A percentile compares a stretch with the other conserved stretches of the same genome.
These are phyloP conservation scores for Zizania palustris DNA, from an alignment of 202 grass and related monocot species.

Conservation along the genomic window DNA sequence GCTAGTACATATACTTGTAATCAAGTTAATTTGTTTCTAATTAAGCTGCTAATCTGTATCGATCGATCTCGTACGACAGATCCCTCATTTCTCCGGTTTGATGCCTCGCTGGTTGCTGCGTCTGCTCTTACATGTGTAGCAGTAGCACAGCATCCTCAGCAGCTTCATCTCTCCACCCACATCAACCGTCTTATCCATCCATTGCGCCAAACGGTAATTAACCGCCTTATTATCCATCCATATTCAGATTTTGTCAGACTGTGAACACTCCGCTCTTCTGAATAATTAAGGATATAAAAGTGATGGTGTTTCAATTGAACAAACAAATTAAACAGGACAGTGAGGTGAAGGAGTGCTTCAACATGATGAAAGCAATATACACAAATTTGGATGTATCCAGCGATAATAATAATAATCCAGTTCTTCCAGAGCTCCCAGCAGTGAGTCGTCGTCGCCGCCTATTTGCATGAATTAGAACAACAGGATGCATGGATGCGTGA, in stretches of 20 bases:
- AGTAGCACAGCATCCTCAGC: neutral
- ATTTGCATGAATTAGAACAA: conserved; percentile 4
- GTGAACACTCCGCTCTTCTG: too few species aligned
- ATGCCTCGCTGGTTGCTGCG: conserved; percentile 46
- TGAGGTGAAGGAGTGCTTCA: conserved; percentile 35
- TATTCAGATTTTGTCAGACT: neutral
- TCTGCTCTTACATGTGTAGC: conserved; percentile 58
- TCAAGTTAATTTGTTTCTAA: too few species aligned
- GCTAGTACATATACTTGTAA: too few species aligned
- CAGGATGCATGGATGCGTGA: too few species aligned
- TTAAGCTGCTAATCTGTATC: neutral
- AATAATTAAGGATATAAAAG: neutral
- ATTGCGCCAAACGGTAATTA: conserved; percentile 29
- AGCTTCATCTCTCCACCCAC: neutral
- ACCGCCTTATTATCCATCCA: too few species aligned
- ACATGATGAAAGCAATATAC: conserved; percentile 41
- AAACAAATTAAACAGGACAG: conserved; percentile 11
- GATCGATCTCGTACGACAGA: conserved; percentile 33
- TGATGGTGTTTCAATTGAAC: neutral
- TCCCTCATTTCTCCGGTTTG: conserved; percentile 51
- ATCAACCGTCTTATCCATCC: conserved; percentile 15
- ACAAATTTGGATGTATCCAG: neutral
- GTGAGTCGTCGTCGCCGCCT: conserved; percentile 28
- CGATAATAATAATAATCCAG: too few species aligned
- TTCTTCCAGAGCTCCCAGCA: conserved; percentile 6